A percentile compares a stretch with the other conserved stretches of the same genome.
Conservation (phyloP, 1,139 yeast genomes). For the Taphrina wiesneri region DNA sequence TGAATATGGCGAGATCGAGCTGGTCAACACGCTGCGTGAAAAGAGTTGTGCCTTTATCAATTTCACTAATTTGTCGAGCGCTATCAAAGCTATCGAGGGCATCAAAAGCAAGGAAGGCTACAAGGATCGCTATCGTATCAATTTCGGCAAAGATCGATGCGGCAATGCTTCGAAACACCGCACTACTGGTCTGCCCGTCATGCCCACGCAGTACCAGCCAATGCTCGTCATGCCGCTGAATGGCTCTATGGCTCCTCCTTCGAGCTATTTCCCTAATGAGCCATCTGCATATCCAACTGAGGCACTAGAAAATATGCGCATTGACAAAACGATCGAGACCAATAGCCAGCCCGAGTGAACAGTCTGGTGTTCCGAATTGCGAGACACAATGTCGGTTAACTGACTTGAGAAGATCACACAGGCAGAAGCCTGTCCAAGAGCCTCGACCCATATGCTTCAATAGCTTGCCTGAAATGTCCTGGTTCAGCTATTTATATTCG, state of each 20-base stretch:
- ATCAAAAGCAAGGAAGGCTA: conserved; percentile 54
- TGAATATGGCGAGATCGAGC: conserved; percentile 90
- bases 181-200: neutral
- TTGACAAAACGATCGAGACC: neutral
- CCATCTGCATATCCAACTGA: neutral
- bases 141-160: conserved; percentile 92
- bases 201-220: conserved; percentile 1
- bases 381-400: neutral
- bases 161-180: conserved; percentile 11
- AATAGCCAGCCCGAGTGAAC: neutral
- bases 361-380: neutral
- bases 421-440: too few species aligned
- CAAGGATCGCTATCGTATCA: conserved; percentile 59
- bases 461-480: neutral
- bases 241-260: neutral
- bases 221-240: conserved; percentile 1
- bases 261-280: conserved; percentile 9
- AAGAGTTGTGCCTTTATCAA: conserved; percentile 91
- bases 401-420: too few species aligned
- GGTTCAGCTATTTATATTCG: neutral
- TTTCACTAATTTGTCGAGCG: conserved; percentile 81
- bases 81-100: conserved; percentile 78
- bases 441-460: too few species aligned
- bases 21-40: conserved; percentile 78
- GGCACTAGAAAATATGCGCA: neutral